Base-by-base conservation (phyloP, 2,329 filamentous ascomycete species). In the Neopestalotiopsis clavispora region DNA sequence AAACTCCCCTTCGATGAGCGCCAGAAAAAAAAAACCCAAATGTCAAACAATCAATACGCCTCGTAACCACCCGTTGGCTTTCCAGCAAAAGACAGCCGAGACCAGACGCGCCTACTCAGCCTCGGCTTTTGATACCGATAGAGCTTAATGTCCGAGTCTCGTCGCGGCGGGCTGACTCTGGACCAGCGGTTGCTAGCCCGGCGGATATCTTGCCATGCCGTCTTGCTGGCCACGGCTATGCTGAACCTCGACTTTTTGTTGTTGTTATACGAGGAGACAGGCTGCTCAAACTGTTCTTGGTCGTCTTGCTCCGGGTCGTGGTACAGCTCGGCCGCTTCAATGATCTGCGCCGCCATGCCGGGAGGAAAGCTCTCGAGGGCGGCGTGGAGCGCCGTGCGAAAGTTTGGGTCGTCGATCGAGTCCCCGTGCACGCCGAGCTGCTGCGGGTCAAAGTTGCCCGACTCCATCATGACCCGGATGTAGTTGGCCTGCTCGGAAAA, bases 291-390 rank as follows among this genome's bases (percentile, higher is more conserved):
- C 7, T 63, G 17, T 45, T 52, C 61, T 5, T 45, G 23, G 23
- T 4, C 23, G 0, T 28, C 23, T 28, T 28, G 23, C 4, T 52
- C n/a, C 4, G 9, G n/a, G 20, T 64, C 61, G 13, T 34, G 10
- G 40, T 49, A 40, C 4, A 28, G 20, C 7, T 34, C n/a, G 40
- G 61, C 61, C 1, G 38, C 61, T 12, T 64, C 61, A 20, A 64
- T 64, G 40, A 64, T 64, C 3, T 64, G 34, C 0, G 61, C 61
- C 12, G 61, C 61, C 61, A 64, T 52, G 28, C 61, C 61, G 9
- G 61, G 61, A 20, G 61, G 61, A 38, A 64, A 64, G 28, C 61
- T 64, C 20, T 64, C 61, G 3, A 64, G 28, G 61, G 61, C 61
- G 20, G 61, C 61, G 17, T 64, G 61, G 10, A 64, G 61, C 4